phyloP scores from a whole-genome alignment of 208 protist species.

The Acanthamoeba royreba region DNA sequence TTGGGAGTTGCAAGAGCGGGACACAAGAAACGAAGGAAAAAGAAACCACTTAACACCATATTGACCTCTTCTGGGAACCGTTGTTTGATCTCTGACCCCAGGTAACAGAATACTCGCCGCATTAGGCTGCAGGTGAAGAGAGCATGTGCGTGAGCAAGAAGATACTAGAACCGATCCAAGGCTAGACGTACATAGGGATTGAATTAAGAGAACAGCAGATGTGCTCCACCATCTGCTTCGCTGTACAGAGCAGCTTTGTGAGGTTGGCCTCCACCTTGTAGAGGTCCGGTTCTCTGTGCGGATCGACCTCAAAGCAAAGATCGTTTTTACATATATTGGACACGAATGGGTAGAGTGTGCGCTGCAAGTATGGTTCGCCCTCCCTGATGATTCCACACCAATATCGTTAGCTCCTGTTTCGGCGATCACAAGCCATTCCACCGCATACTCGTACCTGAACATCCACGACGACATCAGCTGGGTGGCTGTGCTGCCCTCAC shows the following conservation, averaged over 20 bases:
- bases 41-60: neutral
- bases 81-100: neutral
- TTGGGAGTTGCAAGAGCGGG: neutral
- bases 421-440: no score
- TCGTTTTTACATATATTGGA: slow-evolving; percentile 20
- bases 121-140: neutral
- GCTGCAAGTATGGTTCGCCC: neutral
- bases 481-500: neutral
- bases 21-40: neutral
- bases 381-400: neutral
- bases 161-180: neutral
- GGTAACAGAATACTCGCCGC: neutral
- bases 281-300: neutral
- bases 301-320: neutral
- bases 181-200: neutral
- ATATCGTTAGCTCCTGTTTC: no score
- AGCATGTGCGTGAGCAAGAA: neutral
- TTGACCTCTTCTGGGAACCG: slow-evolving; percentile 6
- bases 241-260: neutral
- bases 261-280: neutral
- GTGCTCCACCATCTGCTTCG: neutral
- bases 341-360: neutral
- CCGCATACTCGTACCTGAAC: neutral
- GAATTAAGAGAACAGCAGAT: slow-evolving; percentile 19
- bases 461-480: neutral